Conservation (phyloP, 257 asterid genomes). For the Solanum arcanum region DNA sequence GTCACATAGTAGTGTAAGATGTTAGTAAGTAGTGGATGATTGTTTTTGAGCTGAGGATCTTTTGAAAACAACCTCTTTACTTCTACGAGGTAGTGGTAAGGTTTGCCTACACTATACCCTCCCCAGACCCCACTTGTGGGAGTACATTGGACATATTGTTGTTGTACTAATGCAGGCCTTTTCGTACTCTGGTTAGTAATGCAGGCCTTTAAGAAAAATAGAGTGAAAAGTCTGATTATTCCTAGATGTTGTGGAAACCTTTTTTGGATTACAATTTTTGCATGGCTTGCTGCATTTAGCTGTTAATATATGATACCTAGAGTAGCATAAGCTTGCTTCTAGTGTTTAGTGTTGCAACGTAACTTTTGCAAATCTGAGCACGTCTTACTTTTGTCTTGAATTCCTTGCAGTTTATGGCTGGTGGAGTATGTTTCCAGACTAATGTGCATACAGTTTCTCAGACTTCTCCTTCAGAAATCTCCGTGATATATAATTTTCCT, state of each 20-base stretch:
- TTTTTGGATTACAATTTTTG: not conserved
- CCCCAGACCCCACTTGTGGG: not conserved
- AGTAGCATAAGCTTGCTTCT: not conserved
- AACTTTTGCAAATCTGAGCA: not conserved
- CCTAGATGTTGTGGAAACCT: not conserved
- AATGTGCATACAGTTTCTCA: slow-evolving; percentile 20
- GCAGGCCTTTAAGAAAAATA: not conserved
- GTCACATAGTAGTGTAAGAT: not conserved
- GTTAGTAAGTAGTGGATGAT: not conserved
- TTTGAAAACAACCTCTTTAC: not conserved
- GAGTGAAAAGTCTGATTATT: not conserved
- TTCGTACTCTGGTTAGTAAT: not conserved
- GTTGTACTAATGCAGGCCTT: not conserved
- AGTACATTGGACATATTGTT: not conserved
- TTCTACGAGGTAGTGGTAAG: not conserved
- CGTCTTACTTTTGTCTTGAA: not conserved
- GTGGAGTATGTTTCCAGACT: slow-evolving; percentile 11
- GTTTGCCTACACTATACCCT: not conserved
- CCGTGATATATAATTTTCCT: slow-evolving; percentile 27
- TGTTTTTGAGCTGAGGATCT: not conserved
- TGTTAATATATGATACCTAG: not conserved
- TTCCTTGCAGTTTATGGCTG: slow-evolving; percentile 5
- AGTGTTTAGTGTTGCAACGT: not conserved
- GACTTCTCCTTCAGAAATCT: slow-evolving; percentile 24
- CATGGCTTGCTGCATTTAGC: not conserved